These are phyloP conservation scores for Ogataea glucozyma DNA, from an alignment of 805 yeast species.

Conservation along the genomic window DNA sequence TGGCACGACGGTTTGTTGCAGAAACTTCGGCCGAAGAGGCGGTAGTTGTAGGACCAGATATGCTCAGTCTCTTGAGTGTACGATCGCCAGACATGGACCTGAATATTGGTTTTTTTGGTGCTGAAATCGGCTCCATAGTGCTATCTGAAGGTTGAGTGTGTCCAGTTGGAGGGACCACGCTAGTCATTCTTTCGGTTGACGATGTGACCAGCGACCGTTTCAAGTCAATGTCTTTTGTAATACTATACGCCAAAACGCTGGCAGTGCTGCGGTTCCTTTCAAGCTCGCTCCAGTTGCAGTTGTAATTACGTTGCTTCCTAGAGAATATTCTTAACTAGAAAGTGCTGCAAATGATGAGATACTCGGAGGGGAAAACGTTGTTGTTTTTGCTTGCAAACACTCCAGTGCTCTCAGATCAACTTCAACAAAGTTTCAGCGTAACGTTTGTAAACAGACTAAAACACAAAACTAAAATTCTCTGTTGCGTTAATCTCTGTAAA, in stretches of 20 bases:
- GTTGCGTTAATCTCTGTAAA: not conserved
- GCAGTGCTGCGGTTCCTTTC: not conserved
- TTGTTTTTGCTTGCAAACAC: not conserved
- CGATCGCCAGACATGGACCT: conserved; percentile 21
- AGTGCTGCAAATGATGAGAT: too few species aligned
- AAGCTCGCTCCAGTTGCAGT: not conserved
- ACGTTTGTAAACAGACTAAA: not conserved
- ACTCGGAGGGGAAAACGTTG: too few species aligned
- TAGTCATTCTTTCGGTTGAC: conserved; percentile 6
- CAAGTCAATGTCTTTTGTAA: not conserved
- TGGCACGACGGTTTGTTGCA: conserved; percentile 9
- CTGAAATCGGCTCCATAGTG: conserved; percentile 6
- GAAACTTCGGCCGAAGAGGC: conserved; percentile 7
- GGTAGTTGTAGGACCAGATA: conserved; percentile 20
- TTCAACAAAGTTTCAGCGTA: conserved; percentile 3
- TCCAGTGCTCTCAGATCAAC: conserved; percentile 1
- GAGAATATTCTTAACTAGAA: too few species aligned
- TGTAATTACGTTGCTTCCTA: too few species aligned
- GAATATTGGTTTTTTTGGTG: conserved; percentile 21
- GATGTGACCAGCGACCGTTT: not conserved
- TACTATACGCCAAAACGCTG: not conserved
- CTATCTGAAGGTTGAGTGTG: not conserved
- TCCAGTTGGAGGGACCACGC: conserved; percentile 7
- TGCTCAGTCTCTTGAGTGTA: conserved; percentile 14
- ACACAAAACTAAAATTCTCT: conserved; percentile 6